phyloP scores from a whole-genome alignment of 352 stramenopile species.

The Pythium rishiriense region DNA sequence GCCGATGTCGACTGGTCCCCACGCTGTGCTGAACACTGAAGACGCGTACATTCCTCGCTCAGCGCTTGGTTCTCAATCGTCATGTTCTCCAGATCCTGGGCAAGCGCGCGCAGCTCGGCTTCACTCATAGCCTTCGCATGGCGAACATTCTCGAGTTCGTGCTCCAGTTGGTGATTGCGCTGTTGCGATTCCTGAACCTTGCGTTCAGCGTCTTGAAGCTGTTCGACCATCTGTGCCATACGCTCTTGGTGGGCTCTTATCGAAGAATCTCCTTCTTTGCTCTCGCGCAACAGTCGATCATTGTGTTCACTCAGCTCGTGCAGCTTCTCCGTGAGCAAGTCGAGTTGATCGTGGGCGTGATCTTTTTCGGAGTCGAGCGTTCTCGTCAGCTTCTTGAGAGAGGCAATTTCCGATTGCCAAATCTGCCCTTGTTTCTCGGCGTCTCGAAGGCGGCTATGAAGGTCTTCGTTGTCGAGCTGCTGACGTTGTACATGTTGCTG shows the following conservation, averaged over 20 bases:
- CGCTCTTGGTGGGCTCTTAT: slow-evolving; percentile 56
- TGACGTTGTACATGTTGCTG: slow-evolving; percentile 64
- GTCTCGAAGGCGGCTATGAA: slow-evolving; percentile 47
- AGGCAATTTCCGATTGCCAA: slow-evolving; percentile 51
- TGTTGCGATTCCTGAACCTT: slow-evolving; percentile 42
- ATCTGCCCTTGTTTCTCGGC: slow-evolving; percentile 45
- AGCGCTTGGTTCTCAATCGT: slow-evolving; percentile 85
- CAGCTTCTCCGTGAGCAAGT: slow-evolving; percentile 70
- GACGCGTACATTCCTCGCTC: slow-evolving; percentile 71
- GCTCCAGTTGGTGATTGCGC: slow-evolving; percentile 47
- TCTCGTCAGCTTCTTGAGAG: slow-evolving; percentile 68
- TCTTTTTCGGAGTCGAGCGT: slow-evolving; percentile 79
- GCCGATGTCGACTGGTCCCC: slow-evolving; percentile 49
- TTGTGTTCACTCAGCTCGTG: slow-evolving; percentile 59
- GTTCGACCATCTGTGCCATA: slow-evolving; percentile 53
- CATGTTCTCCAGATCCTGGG: slow-evolving; percentile 87
- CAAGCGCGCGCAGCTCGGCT: slow-evolving; percentile 60
- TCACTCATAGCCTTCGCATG: slow-evolving; percentile 69
- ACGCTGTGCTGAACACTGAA: slow-evolving; percentile 57
- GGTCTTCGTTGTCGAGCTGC: slow-evolving; percentile 50
- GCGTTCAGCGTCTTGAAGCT: slow-evolving; percentile 58
- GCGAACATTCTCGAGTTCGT: slow-evolving; percentile 51
- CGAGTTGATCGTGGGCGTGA: slow-evolving; percentile 61
- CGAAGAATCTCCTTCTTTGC: slow-evolving; percentile 36
- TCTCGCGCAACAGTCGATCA: slow-evolving; percentile 38